A percentile compares a stretch with the other conserved stretches of the same genome.
These are phyloP conservation scores for Quercus engelmannii DNA, from an alignment of 306 rosid species.

Conservation along the genomic window DNA sequence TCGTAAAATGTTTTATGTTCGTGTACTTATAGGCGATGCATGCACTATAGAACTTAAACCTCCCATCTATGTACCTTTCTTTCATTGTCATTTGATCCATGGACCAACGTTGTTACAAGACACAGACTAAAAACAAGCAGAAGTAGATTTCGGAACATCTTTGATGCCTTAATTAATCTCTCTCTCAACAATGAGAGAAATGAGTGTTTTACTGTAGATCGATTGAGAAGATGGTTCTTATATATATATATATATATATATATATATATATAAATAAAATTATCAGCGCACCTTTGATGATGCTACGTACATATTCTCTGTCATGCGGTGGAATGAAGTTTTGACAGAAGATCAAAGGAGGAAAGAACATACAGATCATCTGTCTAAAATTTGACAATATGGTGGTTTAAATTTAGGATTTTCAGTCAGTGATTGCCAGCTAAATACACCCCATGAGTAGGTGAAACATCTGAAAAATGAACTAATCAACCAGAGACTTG, in stretches of 20 bases:
- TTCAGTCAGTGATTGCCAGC: neutral
- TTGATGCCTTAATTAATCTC: conserved; percentile 9
- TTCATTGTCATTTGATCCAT: conserved; percentile 40
- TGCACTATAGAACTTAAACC: neutral
- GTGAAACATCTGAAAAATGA: neutral
- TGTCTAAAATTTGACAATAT: conserved; percentile 23
- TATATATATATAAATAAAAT: neutral
- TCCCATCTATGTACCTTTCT: conserved; percentile 46
- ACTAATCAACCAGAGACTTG: neutral
- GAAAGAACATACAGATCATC: neutral
- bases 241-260: neutral
- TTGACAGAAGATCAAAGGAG: conserved; percentile 15
- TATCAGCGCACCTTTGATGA: neutral
- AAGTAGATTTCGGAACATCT: conserved; percentile 13
- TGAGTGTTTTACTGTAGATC: neutral
- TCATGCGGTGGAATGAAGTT: neutral
- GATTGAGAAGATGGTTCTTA: neutral
- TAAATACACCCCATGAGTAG: neutral
- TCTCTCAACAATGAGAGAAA: neutral
- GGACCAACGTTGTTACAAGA: conserved; percentile 16
- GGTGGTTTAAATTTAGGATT: conserved; percentile 66
- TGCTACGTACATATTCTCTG: neutral
- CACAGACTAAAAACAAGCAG: conserved; percentile 24
- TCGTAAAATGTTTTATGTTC: too few species aligned
- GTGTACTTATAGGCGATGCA: neutral